Evolutionary conservation across 768 basidiomycete species (phyloP), one percentile per base, ranked within the genome.

Genomic region (Amanita brunnescens): DNA sequence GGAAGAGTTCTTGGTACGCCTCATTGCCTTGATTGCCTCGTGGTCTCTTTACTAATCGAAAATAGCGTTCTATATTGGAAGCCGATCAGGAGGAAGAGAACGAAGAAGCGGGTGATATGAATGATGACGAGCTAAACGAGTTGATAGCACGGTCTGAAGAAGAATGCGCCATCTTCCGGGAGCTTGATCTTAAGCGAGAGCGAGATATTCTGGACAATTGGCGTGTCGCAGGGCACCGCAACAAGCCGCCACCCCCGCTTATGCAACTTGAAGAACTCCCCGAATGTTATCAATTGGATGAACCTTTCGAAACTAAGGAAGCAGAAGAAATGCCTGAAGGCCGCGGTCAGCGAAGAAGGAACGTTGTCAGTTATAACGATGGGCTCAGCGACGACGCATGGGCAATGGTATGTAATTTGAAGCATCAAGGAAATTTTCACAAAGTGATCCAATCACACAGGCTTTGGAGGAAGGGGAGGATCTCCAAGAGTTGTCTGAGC

Each of bases 361-460:
- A 83, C 52, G 76, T 86, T 39, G 91, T 98, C 55, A 85, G 81
- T 62, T 98, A 98, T 62, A 94, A 87, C 53, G 95, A 97, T 62
- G 93, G 93, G 13, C 74, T 98, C 51, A 86, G 83, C 47, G 95
- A 98, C 58, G 95, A 96, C 61, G 85, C 93, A 58, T 96, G 91
- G 87, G 81, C 91, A 29, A 77, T 87, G 77, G 85, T 85, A 62
- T 53, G 77, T 71, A 18, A n/a, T 33, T 9, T 34, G 9, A n/a
- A 14, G 9, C 12, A 24, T 34, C 30, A 20, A 49, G 37, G 47
- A 14, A 35, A 23, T 29, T n/a, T 13, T 32, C 21, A 14, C 16
- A 51, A 18, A 18, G 14, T 51, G 29, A 16, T 46, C 29, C 45
- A 38, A 38, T 16, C 44, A 20, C 34, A 3, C 24, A 54, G 82